Base-by-base conservation (phyloP, 345 rosid species). In the Citrus reticulata region DNA sequence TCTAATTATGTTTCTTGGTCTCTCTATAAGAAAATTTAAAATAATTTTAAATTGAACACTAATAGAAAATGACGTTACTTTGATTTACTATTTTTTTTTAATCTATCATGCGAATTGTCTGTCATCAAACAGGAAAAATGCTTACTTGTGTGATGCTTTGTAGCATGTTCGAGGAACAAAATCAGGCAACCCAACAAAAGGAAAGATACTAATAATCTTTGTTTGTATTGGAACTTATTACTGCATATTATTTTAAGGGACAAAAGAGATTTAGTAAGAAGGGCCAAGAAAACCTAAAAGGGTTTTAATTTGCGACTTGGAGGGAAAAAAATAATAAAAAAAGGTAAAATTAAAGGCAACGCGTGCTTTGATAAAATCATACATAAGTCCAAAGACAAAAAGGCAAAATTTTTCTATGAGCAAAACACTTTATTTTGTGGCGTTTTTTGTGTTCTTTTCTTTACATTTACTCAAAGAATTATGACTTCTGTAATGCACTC, bases 301-400 rank as follows among this genome's bases (percentile, higher is more conserved):
- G 42, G n/a, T 25, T 25, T 72, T 30, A 17, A 63, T 68, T 73
- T 57, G 67, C 1, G 78, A 60, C 69, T 75, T 24, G 34, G 63
- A 22, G 14, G 71, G 9, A 60, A 42, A 67, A 22, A 24, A 40
- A 40, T 0, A 6, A 37, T 0, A 1, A 40, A 42, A 73, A 32
- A 13, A 9, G 29, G 40, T 60, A 74, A 74, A 75, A 70, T 25
- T 40, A 74, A 74, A 46, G 51, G 51, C 3, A 13, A 46, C 51
- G 51, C 75, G 82, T 78, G 27, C 75, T 78, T 75, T 35, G 19
- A 8, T 24, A 39, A 19, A 80, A 80, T 80, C 78, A 80, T 80
- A 24, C 14, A 42, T 39, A 22, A 67, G 51, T 73, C 74, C 77
- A 72, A 79, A 30, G 35, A 60, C 9, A 46, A 46, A 29, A 69